Conservation (phyloP, 2,329 filamentous ascomycete genomes). For the Fusarium sp. region DNA sequence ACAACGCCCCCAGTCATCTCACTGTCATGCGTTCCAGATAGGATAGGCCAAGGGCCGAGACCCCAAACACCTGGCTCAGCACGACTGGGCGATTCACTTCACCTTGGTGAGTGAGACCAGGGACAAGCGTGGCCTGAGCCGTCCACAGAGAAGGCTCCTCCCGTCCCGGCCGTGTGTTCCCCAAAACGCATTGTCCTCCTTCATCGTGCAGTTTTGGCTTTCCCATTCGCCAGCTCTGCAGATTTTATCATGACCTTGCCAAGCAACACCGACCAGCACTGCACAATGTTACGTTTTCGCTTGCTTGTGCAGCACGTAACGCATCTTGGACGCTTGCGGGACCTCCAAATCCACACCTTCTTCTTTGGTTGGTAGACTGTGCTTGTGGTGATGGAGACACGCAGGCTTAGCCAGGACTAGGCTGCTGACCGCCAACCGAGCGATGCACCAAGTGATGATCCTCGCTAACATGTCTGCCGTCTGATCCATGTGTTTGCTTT, state of each 20-base stretch:
- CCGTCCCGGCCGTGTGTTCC: slow-evolving; percentile 46
- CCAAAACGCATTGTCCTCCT: slow-evolving; percentile 21
- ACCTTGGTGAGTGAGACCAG: slow-evolving; percentile 23
- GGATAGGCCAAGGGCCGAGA: slow-evolving; percentile 16
- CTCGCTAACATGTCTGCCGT: slow-evolving; percentile 1
- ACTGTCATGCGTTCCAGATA: slow-evolving; percentile 10
- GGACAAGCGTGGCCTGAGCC: slow-evolving; percentile 37
- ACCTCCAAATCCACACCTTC: slow-evolving; percentile 17
- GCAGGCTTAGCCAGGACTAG: slow-evolving; percentile 22
- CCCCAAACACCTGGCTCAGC: slow-evolving; percentile 14
- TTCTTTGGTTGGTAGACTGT: slow-evolving; percentile 15
- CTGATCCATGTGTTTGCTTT: not conserved
- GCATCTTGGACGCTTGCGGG: slow-evolving; percentile 20
- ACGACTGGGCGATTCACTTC: slow-evolving; percentile 16
- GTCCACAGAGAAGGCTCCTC: slow-evolving; percentile 49
- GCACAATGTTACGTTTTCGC: slow-evolving; percentile 38
- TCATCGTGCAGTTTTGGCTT: slow-evolving; percentile 7
- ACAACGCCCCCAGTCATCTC: not conserved
- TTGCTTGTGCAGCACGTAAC: slow-evolving; percentile 23
- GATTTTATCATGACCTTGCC: slow-evolving; percentile 21
- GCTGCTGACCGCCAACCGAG: slow-evolving; percentile 25
- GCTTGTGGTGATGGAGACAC: slow-evolving; percentile 10
- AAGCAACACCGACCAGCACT: slow-evolving; percentile 24
- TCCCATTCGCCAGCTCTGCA: slow-evolving; percentile 22
- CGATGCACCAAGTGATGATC: not conserved